Conservation (phyloP, 2,329 filamentous ascomycete genomes). For the Ceratocystis cacaofunesta region DNA sequence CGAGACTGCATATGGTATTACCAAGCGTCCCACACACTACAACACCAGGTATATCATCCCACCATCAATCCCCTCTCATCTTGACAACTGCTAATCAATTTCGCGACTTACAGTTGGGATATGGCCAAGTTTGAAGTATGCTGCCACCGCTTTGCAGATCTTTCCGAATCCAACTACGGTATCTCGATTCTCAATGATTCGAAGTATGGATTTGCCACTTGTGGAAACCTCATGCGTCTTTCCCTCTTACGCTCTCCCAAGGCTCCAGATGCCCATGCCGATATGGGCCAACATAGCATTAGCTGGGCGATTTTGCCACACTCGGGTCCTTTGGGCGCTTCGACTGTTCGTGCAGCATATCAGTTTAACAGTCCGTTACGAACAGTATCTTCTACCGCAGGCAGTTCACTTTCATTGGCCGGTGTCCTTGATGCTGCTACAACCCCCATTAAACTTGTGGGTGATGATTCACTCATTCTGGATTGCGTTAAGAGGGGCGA, state of each 20-base stretch:
- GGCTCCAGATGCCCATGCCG: slow-evolving; percentile 80
- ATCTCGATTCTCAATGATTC: slow-evolving; percentile 88
- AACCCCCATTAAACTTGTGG: slow-evolving; percentile 50
- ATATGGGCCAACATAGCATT: slow-evolving; percentile 82
- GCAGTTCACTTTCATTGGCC: background rate
- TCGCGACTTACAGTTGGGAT: slow-evolving; percentile 48
- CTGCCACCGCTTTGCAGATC: slow-evolving; percentile 85
- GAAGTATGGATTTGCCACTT: slow-evolving; percentile 91
- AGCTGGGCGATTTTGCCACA: slow-evolving; percentile 87
- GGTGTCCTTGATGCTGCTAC: slow-evolving; percentile 20
- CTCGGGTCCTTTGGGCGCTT: slow-evolving; percentile 50
- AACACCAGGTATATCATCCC: slow-evolving; percentile 52
- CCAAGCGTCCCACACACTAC: slow-evolving; percentile 85
- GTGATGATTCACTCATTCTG: slow-evolving; percentile 55
- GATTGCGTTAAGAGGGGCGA: slow-evolving; percentile 91
- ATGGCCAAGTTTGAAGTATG: slow-evolving; percentile 98
- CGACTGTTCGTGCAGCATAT: slow-evolving; percentile 68
- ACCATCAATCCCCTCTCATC: background rate
- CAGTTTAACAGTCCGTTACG: slow-evolving; percentile 76
- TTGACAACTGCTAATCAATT: background rate
- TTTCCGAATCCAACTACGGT: slow-evolving; percentile 76
- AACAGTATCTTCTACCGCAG: slow-evolving; percentile 21
- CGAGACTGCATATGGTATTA: slow-evolving; percentile 85
- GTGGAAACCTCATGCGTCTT: slow-evolving; percentile 76
- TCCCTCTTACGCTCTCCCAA: slow-evolving; percentile 78